phyloP scores from a whole-genome alignment of 495 filamentous ascomycete genomes.

The Thermochaetoides thermophila region DNA sequence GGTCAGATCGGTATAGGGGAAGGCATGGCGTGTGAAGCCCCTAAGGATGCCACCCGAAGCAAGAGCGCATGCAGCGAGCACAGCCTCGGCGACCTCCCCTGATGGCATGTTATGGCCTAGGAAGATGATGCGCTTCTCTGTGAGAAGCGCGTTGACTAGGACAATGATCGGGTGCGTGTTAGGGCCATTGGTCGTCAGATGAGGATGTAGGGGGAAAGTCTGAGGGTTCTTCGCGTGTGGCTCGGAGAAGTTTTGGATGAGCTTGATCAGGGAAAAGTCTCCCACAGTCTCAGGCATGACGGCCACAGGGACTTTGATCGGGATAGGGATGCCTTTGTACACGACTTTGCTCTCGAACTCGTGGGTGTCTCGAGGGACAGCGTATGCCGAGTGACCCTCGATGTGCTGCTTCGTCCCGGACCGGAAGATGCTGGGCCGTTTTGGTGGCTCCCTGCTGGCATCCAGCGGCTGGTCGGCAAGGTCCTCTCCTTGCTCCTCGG shows the following conservation, averaged over 20 bases:
- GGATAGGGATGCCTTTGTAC: slow-evolving; percentile 90
- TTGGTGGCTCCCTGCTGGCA: slow-evolving; percentile 33
- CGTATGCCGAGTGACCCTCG: slow-evolving; percentile 38
- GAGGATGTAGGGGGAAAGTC: slow-evolving; percentile 73
- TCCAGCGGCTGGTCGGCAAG: slow-evolving; percentile 28
- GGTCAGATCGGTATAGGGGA: slow-evolving; percentile 94
- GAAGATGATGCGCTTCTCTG: slow-evolving; percentile 93
- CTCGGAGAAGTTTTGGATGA: slow-evolving; percentile 83
- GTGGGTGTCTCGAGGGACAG: slow-evolving; percentile 80
- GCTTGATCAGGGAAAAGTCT: slow-evolving; percentile 92
- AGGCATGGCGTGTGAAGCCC: slow-evolving; percentile 94
- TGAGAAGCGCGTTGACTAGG: slow-evolving; percentile 69
- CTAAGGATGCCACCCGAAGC: slow-evolving; percentile 88
- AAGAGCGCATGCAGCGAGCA: slow-evolving; percentile 82
- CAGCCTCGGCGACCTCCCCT: slow-evolving; percentile 87
- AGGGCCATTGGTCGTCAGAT: slow-evolving; percentile 82
- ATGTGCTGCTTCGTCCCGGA: slow-evolving; percentile 40
- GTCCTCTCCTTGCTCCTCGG: slow-evolving; percentile 32
- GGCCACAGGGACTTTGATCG: slow-evolving; percentile 87
- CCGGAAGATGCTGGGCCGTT: slow-evolving; percentile 32
- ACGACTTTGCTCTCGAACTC: slow-evolving; percentile 90
- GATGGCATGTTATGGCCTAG: slow-evolving; percentile 89
- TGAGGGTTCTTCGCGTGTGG: slow-evolving; percentile 70
- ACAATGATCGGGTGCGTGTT: slow-evolving; percentile 67
- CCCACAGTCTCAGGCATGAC: slow-evolving; percentile 92